A percentile compares a stretch with the other conserved stretches of the same genome.
These are phyloP conservation scores for Apiospora saccharicola DNA, from an alignment of 2,329 filamentous ascomycete genomes.

Conservation along the genomic window DNA sequence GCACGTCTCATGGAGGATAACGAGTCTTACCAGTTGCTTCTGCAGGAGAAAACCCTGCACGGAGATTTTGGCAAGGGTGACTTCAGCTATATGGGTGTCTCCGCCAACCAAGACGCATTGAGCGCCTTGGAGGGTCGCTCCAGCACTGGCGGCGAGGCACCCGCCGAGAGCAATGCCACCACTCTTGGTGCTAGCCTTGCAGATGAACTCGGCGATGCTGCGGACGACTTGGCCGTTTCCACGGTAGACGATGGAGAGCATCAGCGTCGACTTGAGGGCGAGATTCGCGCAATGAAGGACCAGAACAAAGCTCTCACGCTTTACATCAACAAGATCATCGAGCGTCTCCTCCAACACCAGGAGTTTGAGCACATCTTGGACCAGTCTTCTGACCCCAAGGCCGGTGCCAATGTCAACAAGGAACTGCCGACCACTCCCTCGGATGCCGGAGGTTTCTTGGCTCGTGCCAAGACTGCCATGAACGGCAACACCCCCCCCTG, in stretches of 20 bases:
- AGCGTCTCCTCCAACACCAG: slow-evolving; percentile 89
- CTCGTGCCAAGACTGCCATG: slow-evolving; percentile 62
- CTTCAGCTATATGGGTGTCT: slow-evolving; percentile 71
- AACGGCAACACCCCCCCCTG: slow-evolving; percentile 36
- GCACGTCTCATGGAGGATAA: slow-evolving; percentile 98
- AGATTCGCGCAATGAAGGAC: slow-evolving; percentile 82
- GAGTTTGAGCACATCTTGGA: slow-evolving; percentile 95
- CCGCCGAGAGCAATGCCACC: slow-evolving; percentile 39
- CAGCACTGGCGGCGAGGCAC: slow-evolving; percentile 35
- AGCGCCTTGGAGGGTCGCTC: slow-evolving; percentile 67
- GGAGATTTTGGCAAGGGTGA: slow-evolving; percentile 88
- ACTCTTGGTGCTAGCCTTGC: slow-evolving; percentile 69
- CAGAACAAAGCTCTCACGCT: slow-evolving; percentile 97
- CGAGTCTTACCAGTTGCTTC: slow-evolving; percentile 93
- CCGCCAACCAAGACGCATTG: slow-evolving; percentile 69
- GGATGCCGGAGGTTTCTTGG: slow-evolving; percentile 62
- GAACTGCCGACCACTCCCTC: slow-evolving; percentile 79
- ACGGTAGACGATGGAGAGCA: slow-evolving; percentile 67
- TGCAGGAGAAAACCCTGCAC: slow-evolving; percentile 94
- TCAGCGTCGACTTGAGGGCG: slow-evolving; percentile 75
- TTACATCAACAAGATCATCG: slow-evolving; percentile 99
- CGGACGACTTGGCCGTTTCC: slow-evolving; percentile 64
- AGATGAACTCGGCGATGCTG: slow-evolving; percentile 81
- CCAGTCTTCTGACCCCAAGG: slow-evolving; percentile 72
- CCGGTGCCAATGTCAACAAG: slow-evolving; percentile 71